Evolutionary conservation across 2,329 filamentous ascomycete species (phyloP).

Genomic region (Hymenoscyphus infarciens): DNA sequence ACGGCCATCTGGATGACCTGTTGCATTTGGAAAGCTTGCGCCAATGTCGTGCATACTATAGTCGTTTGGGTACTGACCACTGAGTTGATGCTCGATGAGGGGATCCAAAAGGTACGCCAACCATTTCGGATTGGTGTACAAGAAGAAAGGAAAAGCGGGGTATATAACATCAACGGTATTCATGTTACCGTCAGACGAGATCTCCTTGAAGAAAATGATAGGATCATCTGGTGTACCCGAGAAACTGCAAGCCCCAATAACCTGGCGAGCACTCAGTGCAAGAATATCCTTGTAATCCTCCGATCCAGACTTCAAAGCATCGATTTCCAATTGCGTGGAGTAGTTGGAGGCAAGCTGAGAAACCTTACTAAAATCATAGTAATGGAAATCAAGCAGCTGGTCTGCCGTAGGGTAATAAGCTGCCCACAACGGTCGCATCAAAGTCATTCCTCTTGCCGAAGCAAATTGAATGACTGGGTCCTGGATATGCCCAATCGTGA

Average conservation of each 20-base stretch:
- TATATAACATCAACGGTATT: constrained; percentile 88
- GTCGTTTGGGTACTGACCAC: constrained; percentile 78
- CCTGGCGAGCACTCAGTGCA: constrained; percentile 73
- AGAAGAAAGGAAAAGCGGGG: constrained; percentile 79
- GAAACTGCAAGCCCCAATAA: constrained; percentile 75
- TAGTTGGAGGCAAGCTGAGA: constrained; percentile 66
- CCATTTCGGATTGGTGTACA: constrained; percentile 81
- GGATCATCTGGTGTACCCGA: constrained; percentile 68
- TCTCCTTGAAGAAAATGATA: constrained; percentile 79
- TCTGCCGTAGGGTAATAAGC: constrained; percentile 65
- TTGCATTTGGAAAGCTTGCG: constrained; percentile 70
- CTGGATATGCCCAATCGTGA: constrained; percentile 75
- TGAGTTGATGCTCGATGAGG: constrained; percentile 75
- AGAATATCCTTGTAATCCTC: constrained; percentile 74
- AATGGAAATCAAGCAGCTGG: constrained; percentile 71
- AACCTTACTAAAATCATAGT: constrained; percentile 66
- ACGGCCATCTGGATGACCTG: constrained; percentile 61
- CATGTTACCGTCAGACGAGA: constrained; percentile 79
- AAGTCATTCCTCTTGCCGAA: constrained; percentile 68
- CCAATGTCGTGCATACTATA: constrained; percentile 78
- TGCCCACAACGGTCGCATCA: constrained; percentile 77
- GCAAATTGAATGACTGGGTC: constrained; percentile 78
- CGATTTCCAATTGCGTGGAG: constrained; percentile 63
- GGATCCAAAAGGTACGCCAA: constrained; percentile 76
- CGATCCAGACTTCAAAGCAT: constrained; percentile 71